Conservation (phyloP, 2,329 filamentous ascomycete species). For the Waltergamsia citrina region DNA sequence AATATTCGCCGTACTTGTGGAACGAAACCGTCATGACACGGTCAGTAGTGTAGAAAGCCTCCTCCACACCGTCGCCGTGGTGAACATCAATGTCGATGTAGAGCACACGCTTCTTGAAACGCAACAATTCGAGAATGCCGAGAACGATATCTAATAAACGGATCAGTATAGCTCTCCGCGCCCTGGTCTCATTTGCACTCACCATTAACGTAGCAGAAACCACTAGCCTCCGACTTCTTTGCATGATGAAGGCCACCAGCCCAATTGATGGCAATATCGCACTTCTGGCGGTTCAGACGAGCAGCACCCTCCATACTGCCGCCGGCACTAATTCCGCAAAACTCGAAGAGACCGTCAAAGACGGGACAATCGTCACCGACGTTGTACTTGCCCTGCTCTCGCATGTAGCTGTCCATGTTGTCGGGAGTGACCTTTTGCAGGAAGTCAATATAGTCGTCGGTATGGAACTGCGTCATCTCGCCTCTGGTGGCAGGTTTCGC, state of each 20-base stretch:
- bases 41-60: constrained; percentile 88
- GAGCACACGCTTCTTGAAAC: constrained; percentile 86
- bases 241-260: constrained; percentile 94
- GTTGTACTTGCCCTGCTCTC: constrained; percentile 89
- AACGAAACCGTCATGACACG: constrained; percentile 90
- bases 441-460: constrained; percentile 92
- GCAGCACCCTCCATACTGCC: constrained; percentile 90
- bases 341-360: constrained; percentile 95
- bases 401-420: constrained; percentile 90
- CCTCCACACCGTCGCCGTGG: constrained; percentile 86
- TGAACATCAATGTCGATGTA: constrained; percentile 97
- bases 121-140: constrained; percentile 83
- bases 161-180: background rate
- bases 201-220: constrained; percentile 98
- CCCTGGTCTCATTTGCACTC: constrained; percentile 21
- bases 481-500: constrained; percentile 80
- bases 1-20: constrained; percentile 96
- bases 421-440: constrained; percentile 92
- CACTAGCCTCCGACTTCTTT: constrained; percentile 91
- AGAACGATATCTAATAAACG: constrained; percentile 73
- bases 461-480: constrained; percentile 92
- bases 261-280: constrained; percentile 98
- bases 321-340: constrained; percentile 89
- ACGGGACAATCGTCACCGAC: constrained; percentile 96
- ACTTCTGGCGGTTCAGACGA: constrained; percentile 81